Conservation (phyloP, 345 rosid species). For the Acer campestre region DNA sequence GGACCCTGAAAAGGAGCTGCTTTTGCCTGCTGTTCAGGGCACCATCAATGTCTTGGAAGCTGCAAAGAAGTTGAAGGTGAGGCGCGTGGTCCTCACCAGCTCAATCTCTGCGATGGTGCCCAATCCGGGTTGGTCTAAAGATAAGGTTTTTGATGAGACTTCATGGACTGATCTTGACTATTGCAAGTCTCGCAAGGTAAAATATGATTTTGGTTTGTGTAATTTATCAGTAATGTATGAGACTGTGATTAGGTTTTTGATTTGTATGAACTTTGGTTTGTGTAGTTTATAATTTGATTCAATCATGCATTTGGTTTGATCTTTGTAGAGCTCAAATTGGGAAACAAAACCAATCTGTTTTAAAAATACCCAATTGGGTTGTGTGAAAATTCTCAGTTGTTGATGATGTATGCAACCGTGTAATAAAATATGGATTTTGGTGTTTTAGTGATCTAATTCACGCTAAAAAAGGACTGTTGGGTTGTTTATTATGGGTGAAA, state of each 20-base stretch:
- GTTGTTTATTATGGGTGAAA: background rate
- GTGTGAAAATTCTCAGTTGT: background rate
- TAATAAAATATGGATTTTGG: background rate
- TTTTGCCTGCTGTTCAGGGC: slow-evolving; percentile 80
- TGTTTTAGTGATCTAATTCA: no score
- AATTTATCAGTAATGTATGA: background rate
- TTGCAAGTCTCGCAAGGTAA: slow-evolving; percentile 66
- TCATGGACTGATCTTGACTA: slow-evolving; percentile 84
- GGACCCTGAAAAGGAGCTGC: slow-evolving; percentile 62
- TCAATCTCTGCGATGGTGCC: slow-evolving; percentile 83
- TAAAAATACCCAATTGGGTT: no score
- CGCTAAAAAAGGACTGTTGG: background rate
- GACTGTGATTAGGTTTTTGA: background rate
- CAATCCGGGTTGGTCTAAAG: slow-evolving; percentile 63
- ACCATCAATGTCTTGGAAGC: slow-evolving; percentile 74
- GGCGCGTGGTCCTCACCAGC: slow-evolving; percentile 80
- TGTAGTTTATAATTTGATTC: background rate
- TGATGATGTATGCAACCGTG: background rate
- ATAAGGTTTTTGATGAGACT: slow-evolving; percentile 55
- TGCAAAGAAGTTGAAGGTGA: slow-evolving; percentile 46
- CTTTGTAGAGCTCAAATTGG: background rate
- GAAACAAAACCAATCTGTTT: background rate
- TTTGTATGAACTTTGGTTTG: no score
- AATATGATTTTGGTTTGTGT: background rate
- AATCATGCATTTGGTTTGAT: background rate